Conservation (phyloP, 148 eudicot species). For the Chenopodium suecicum region DNA sequence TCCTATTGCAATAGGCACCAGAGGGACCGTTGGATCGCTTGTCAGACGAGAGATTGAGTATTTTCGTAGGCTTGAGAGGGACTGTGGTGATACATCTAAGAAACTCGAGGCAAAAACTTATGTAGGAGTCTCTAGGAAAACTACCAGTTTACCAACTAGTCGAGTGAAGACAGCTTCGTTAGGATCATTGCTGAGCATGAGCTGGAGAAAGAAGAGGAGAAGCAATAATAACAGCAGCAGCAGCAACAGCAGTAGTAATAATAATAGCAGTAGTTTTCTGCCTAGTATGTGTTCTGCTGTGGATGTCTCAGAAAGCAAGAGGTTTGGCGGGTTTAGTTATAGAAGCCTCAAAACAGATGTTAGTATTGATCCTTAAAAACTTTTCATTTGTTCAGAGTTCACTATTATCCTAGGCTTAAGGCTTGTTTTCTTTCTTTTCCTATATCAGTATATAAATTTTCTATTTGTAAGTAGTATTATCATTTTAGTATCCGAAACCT, state of each 20-base stretch:
- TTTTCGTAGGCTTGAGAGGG: conserved; percentile 46
- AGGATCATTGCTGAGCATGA: conserved; percentile 39
- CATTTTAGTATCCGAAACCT: neutral
- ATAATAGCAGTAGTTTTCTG: conserved; percentile 35
- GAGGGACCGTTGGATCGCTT: conserved; percentile 83
- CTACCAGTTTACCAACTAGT: conserved; percentile 16
- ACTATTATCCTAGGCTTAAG: neutral
- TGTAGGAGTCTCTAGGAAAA: conserved; percentile 18
- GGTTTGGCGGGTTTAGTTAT: conserved; percentile 47
- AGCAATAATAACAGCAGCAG: neutral
- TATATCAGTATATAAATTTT: conserved; percentile 15
- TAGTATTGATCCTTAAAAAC: conserved; percentile 9
- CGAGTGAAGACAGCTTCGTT: conserved; percentile 31
- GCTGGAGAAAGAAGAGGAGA: conserved; percentile 47
- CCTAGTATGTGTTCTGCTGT: conserved; percentile 71
- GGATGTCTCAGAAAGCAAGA: conserved; percentile 53
- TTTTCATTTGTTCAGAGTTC: neutral
- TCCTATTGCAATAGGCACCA: conserved; percentile 75
- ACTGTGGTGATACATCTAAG: conserved; percentile 26
- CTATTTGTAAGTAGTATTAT: conserved; percentile 19
- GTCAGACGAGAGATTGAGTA: conserved; percentile 79
- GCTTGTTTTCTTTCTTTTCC: neutral
- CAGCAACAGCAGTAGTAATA: conserved; percentile 11
- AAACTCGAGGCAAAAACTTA: conserved; percentile 24
- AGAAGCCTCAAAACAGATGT: conserved; percentile 59